These are phyloP conservation scores for Noccaea caerulescens DNA, from an alignment of 345 rosid genomes.

Conservation along the genomic window DNA sequence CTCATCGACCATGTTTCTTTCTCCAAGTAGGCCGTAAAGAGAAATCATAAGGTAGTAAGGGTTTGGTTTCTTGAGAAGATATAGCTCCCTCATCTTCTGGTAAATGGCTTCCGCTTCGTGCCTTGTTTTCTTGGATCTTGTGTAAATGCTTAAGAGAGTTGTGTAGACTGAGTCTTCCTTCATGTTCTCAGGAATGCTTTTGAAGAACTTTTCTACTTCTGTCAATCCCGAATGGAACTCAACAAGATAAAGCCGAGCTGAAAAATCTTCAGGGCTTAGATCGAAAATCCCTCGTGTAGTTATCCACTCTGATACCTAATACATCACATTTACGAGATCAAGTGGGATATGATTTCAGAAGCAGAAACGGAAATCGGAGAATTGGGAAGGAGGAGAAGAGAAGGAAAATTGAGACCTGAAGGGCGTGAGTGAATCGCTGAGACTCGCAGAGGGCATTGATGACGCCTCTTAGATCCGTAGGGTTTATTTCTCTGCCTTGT, in stretches of 20 bases:
- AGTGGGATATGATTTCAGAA: background rate
- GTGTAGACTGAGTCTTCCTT: conserved; percentile 13
- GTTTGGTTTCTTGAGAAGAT: conserved; percentile 10
- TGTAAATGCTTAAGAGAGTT: conserved; percentile 17
- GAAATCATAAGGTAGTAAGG: conserved; percentile 23
- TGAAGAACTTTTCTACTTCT: conserved; percentile 31
- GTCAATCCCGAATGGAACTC: conserved; percentile 25
- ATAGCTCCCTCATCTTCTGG: conserved; percentile 18
- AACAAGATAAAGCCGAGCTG: conserved; percentile 26
- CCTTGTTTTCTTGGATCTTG: conserved; percentile 10
- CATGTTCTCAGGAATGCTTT: conserved; percentile 29
- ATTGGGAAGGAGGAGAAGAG: background rate
- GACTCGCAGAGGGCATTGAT: conserved; percentile 15
- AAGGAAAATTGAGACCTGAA: conserved; percentile 13
- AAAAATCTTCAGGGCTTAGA: conserved; percentile 23
- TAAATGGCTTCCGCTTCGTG: conserved; percentile 14
- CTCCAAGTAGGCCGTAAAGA: conserved; percentile 20
- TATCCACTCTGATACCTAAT: conserved; percentile 28
- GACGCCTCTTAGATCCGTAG: conserved; percentile 23
- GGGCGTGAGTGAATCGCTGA: conserved; percentile 23
- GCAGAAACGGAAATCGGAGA: background rate
- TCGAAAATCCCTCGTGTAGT: background rate
- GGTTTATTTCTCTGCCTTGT: conserved; percentile 15
- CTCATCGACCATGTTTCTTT: conserved; percentile 15
- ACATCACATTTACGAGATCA: background rate